Conservation (phyloP, 2,329 filamentous ascomycete species). For the Sarocladiaceae sp. region DNA sequence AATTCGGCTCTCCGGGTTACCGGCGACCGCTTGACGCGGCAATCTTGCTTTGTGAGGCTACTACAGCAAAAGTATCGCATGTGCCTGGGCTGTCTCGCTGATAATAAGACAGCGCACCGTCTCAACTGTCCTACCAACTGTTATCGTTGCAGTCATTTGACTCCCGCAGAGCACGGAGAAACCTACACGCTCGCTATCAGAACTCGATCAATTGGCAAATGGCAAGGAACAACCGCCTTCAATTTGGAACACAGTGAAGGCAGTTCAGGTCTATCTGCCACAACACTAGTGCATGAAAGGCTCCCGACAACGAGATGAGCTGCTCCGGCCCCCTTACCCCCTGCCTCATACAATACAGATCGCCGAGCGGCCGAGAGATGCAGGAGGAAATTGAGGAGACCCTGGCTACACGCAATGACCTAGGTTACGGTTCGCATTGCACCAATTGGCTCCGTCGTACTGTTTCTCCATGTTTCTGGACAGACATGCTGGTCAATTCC, state of each 20-base stretch:
- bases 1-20: not conserved
- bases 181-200: no score
- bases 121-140: not conserved
- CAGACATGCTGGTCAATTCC: conserved; percentile 7
- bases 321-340: not conserved
- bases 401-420: not conserved
- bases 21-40: conserved; percentile 5
- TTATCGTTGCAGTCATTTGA: not conserved
- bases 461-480: conserved; percentile 10
- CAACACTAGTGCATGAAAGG: conserved; percentile 1
- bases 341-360: not conserved
- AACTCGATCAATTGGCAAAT: not conserved
- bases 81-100: not conserved
- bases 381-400: conserved; percentile 9
- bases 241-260: not conserved
- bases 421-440: not conserved
- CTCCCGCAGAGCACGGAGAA: no score
- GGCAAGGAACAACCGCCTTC: not conserved
- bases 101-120: not conserved
- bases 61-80: not conserved
- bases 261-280: not conserved
- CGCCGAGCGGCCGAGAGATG: conserved; percentile 5
- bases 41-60: not conserved
- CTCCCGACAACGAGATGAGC: not conserved
- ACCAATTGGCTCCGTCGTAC: conserved; percentile 3